A percentile compares a stretch with the other conserved stretches of the same genome.
Evolutionary conservation across 2,329 filamentous ascomycete genomes (phyloP).

Genomic region (Apiospora phragmitis): DNA sequence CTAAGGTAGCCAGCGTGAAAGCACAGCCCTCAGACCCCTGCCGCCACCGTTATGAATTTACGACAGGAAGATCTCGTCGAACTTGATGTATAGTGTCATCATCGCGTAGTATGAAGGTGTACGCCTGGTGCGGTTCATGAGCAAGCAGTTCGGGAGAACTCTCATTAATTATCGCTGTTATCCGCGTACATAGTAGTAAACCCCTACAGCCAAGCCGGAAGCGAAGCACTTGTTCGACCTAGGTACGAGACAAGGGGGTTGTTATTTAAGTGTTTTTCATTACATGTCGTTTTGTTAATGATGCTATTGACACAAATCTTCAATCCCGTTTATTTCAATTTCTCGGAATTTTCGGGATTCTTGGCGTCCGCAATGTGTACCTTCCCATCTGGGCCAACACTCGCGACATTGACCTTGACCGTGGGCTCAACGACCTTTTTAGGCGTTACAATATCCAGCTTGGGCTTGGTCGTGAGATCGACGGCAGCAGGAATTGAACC

Average conservation of each 20-base stretch:
- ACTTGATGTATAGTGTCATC: too few relatives aligned
- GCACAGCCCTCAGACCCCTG: too few relatives aligned
- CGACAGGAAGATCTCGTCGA: too few relatives aligned
- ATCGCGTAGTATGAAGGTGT: too few relatives aligned
- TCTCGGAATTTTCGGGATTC: slow-evolving; percentile 55
- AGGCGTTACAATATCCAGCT: slow-evolving; percentile 28
- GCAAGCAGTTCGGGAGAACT: too few relatives aligned
- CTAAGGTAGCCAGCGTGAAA: too few relatives aligned
- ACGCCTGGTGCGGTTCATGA: too few relatives aligned
- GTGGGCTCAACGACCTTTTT: slow-evolving; percentile 35
- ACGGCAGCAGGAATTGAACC: slow-evolving; percentile 66
- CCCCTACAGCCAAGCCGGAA: not conserved
- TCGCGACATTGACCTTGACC: slow-evolving; percentile 55
- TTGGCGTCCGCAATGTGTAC: slow-evolving; percentile 65
- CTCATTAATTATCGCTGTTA: too few relatives aligned
- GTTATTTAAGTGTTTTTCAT: not conserved
- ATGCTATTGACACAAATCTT: not conserved
- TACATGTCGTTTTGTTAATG: not conserved
- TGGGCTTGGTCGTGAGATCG: slow-evolving; percentile 43
- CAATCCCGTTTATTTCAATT: slow-evolving; percentile 13
- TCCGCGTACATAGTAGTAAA: too few relatives aligned
- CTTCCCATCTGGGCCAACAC: slow-evolving; percentile 61
- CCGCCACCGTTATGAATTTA: too few relatives aligned
- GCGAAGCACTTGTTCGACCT: not conserved
- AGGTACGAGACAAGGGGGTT: not conserved